phyloP scores from a whole-genome alignment of 257 asterid genomes.

The Fraxinus excelsior region DNA sequence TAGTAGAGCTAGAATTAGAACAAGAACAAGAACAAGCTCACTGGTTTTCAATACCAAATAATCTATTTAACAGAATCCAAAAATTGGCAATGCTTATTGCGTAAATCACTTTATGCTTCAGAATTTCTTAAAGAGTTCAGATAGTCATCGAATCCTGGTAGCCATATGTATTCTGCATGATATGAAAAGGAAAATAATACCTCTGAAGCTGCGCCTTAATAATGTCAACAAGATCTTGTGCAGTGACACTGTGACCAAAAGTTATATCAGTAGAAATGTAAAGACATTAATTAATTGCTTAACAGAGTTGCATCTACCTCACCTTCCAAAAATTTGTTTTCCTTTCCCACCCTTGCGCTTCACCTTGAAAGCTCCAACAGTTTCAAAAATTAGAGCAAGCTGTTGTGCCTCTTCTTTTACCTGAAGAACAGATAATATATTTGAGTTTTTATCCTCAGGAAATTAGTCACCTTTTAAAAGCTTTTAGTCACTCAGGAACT shows the following conservation, averaged over 20 bases:
- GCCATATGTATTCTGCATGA: not conserved
- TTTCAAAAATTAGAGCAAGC: constrained; percentile 83
- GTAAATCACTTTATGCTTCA: not conserved
- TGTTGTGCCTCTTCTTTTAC: constrained; percentile 94
- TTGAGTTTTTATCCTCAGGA: not conserved
- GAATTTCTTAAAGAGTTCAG: not conserved
- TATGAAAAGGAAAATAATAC: constrained; percentile 38
- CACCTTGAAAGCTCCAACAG: constrained; percentile 98
- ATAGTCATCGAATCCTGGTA: not conserved
- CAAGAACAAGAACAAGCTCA: not conserved
- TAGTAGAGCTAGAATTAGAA: not conserved
- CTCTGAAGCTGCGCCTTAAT: constrained; percentile 96
- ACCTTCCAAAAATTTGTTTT: constrained; percentile 92
- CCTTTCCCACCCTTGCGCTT: constrained; percentile 98
- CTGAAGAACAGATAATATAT: constrained; percentile 35
- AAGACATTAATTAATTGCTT: constrained; percentile 1
- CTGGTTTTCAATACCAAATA: not conserved
- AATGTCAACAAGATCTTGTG: constrained; percentile 95
- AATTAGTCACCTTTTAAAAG: not conserved
- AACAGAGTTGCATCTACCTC: constrained; percentile 21
- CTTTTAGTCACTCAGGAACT: not conserved
- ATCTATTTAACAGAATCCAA: not conserved
- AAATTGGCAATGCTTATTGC: not conserved
- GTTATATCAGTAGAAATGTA: constrained; percentile 22
- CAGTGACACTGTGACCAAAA: constrained; percentile 66